Base-by-base conservation (phyloP, 257 asterid species). In the Henckelia pumila region DNA sequence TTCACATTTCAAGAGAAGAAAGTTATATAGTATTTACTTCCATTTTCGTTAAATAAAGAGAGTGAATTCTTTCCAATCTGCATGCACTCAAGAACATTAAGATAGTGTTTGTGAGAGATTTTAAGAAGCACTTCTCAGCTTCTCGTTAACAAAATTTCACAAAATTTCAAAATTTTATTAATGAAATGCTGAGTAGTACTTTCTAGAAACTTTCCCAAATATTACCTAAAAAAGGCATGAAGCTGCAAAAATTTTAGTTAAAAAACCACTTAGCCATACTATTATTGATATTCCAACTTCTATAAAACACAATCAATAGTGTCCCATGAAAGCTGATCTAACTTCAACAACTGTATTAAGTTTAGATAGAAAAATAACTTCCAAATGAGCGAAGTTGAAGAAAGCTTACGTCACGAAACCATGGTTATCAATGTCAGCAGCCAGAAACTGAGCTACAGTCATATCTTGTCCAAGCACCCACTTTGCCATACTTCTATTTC, bases 401-500 rank as follows among this genome's bases (percentile, higher is more conserved):
- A 25, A 20, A 23, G 3, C 7, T 23, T 50, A 81, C 89, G 85
- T 79, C 16, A 84, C 73, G 66, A 81, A 84, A 2, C 84, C 84
- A 44, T 56, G 67, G 73, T 84, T 58, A 69, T 81, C 77, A 5
- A 84, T 70, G 67, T 82, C 83, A 7, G 89, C 89, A 24, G 86
- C 86, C 37, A 81, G 73, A 72, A 79, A 73, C 70, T 84, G 85
- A 56, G 73, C 82, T 8, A 84, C 82, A 0, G 86, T 81, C 35
- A 81, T 81, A 6, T 71, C 81, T 56, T 83, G 77, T 25, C 67
- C 76, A 76, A 84, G 58, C 72, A 80, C 87, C 87, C 85, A 78
- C 17, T 82, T 80, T 3, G 74, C 61, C 17, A 82, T 66, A 63
- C 75, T 73, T 14, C 85, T 73, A 56, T 84, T 83, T 66, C 89